Percentiles rank a stretch among this genome's conserved stretches.
Evolutionary conservation across 345 rosid genomes (phyloP).

Genomic region (Xanthoceras sorbifolium): DNA sequence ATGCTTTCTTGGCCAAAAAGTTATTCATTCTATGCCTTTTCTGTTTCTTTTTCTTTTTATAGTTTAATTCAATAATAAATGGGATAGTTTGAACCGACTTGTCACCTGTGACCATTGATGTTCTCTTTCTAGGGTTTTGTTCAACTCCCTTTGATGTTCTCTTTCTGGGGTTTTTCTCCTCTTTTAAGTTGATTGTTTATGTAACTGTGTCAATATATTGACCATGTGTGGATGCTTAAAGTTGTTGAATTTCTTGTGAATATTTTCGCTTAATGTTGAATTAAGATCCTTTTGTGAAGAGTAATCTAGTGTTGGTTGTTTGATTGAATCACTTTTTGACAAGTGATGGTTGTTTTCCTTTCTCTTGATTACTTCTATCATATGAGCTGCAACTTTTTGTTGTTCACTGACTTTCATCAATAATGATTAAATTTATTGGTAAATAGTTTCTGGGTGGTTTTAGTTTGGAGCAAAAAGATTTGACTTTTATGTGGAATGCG

Average conservation of each 20-base stretch:
- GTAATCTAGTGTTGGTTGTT: slow-evolving; percentile 1
- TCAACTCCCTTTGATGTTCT: slow-evolving; percentile 13
- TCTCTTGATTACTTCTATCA: not conserved
- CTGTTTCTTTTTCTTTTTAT: too few species aligned
- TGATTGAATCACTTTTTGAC: not conserved
- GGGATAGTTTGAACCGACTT: too few species aligned
- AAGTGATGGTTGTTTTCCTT: not conserved
- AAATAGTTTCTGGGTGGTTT: slow-evolving; percentile 18
- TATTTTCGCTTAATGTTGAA: not conserved
- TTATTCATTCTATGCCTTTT: too few species aligned
- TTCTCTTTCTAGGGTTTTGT: too few species aligned
- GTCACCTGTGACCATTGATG: too few species aligned
- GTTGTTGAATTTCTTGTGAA: slow-evolving; percentile 19
- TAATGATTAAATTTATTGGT: slow-evolving; percentile 8
- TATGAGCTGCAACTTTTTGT: slow-evolving; percentile 27
- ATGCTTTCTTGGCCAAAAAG: not conserved
- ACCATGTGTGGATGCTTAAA: slow-evolving; percentile 17
- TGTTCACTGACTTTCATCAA: slow-evolving; percentile 25
- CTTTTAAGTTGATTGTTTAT: slow-evolving; percentile 10
- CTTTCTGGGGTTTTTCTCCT: slow-evolving; percentile 15
- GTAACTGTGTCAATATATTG: slow-evolving; percentile 8
- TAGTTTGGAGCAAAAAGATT: not conserved
- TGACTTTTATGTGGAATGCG: slow-evolving; percentile 25
- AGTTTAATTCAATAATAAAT: too few species aligned
- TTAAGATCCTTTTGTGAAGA: not conserved